A percentile compares a stretch with the other conserved stretches of the same genome.
Conservation (phyloP, 1,139 yeast genomes). For the Saccharomycopsis hybrid region DNA sequence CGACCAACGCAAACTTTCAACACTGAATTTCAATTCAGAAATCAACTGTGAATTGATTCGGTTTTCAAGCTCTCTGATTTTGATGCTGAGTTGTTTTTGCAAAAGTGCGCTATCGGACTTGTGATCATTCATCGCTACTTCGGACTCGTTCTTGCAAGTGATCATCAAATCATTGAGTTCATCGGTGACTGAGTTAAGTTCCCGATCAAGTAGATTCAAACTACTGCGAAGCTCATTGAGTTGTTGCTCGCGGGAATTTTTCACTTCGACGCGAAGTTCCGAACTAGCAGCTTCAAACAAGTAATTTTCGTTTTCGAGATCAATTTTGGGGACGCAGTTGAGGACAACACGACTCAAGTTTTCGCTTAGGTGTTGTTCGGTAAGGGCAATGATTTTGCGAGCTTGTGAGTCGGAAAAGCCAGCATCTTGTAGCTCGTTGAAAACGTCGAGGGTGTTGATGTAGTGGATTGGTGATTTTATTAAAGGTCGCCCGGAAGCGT, state of each 20-base stretch:
- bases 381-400: slow-evolving; percentile 43
- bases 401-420: slow-evolving; percentile 54
- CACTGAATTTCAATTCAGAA: slow-evolving; percentile 77
- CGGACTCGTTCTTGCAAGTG: slow-evolving; percentile 64
- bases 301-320: slow-evolving; percentile 79
- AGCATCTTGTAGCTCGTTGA: slow-evolving; percentile 12
- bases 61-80: slow-evolving; percentile 79
- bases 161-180: slow-evolving; percentile 69
- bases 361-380: slow-evolving; percentile 44
- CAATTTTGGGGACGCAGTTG: slow-evolving; percentile 58
- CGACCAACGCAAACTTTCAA: slow-evolving; percentile 90
- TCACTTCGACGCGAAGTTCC: slow-evolving; percentile 75
- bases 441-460: slow-evolving; percentile 18
- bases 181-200: slow-evolving; percentile 64
- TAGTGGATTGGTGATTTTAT: slow-evolving; percentile 8
- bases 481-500: not conserved
- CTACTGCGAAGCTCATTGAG: slow-evolving; percentile 62
- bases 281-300: slow-evolving; percentile 90
- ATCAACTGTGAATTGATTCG: slow-evolving; percentile 78
- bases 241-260: slow-evolving; percentile 65
- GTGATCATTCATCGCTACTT: slow-evolving; percentile 81
- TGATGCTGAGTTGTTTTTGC: slow-evolving; percentile 61
- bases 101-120: slow-evolving; percentile 77
- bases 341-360: slow-evolving; percentile 53
- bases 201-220: slow-evolving; percentile 65